Evolutionary conservation across 1,139 yeast species (phyloP), one percentile per base, ranked within the genome.

Genomic region (Pichia sp.): DNA sequence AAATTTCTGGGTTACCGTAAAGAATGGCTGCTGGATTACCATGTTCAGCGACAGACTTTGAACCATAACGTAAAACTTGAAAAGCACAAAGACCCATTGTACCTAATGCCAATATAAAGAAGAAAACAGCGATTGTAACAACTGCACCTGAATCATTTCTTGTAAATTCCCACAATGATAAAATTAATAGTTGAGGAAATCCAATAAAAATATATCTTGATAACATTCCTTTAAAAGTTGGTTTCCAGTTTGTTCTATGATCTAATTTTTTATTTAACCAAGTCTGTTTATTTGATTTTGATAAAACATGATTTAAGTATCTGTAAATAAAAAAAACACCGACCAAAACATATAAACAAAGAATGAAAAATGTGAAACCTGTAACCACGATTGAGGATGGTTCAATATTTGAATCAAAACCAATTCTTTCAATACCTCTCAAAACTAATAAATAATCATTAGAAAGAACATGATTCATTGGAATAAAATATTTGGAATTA

Each of bases 1-100:
- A 71, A 37, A 84, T 70, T 37, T 67, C 69, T 39, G 76, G 68
- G 55, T 84, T 83, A 53, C 94, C 92, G 57, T 84, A 85, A 41
- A 85, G 67, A 43, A 82, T 63, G 30, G 90, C 90, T 32, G 94
- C 94, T 0, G 95, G 89, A 58, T 84, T 84, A 42, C 76, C 74
- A 59, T 71, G 80, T 42, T 70, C 61, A 38, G 57, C 54, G 40
- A 78, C 65, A 0, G 94, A 84, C 46, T 60, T 61, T 40, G 62
- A 68, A 27, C 87, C 95, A 60, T 76, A 78, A 28, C 60, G 57
- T 45, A 73, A 58, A 6, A 85, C 80, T 65, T 80, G 78, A 63
- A 67, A 80, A 48, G 76, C 73, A 4, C 85, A 71, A 74, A 79
- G 81, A 3, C 69, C 64, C 67, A 84, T 70, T 34, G 80, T 69